Base-by-base conservation (phyloP, 179 eudicot species). In the Nepenthes alata region DNA sequence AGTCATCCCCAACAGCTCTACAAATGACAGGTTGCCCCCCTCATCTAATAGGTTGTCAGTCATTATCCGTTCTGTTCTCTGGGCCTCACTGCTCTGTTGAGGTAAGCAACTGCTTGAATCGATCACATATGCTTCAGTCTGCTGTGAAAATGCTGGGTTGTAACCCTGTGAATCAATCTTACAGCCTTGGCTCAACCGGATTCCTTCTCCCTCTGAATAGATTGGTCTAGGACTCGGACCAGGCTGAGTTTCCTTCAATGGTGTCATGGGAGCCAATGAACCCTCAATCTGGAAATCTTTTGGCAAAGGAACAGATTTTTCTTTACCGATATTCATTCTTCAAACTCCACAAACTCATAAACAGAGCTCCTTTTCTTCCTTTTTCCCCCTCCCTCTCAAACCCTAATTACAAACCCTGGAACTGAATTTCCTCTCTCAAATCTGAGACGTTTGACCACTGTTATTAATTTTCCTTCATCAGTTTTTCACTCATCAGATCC, bases 311-410 rank as follows among this genome's bases (percentile, higher is more conserved):
- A 67, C 67, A 56, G 79, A 54, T 69, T 56, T 78, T 55, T 74
- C 76, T 50, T 10, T 62, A 5, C 67, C 65, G 72, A 63, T 67
- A 70, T 73, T 75, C 80, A 78, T 78, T 16, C 47, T 69, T 62
- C 67, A 35, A 12, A 4, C 2, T 36, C 41, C 2, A 13, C 5
- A 1, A 52, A 3, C 14, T 6, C 14, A 48, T 8, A 44, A 44
- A 44, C 11, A 48, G 3, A 48, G 12, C 10, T 48, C n/a, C 52
- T 48, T 9, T 11, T 48, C 12, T 25, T 52, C 15, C 2, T 4
- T 52, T n/a, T 11, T 52, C 7, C 34, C 34, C n/a, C 12, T 49
- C 3, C 53, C 53, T 12, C 3, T 49, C n/a, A 10, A 49, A 49
- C 53, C 25, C 25, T 25, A 25, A 25, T 25, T 25, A 25, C 25